Evolutionary conservation across 495 filamentous ascomycete genomes (phyloP), one percentile per base, ranked within the genome.

Genomic region (Acidomyces sp.): DNA sequence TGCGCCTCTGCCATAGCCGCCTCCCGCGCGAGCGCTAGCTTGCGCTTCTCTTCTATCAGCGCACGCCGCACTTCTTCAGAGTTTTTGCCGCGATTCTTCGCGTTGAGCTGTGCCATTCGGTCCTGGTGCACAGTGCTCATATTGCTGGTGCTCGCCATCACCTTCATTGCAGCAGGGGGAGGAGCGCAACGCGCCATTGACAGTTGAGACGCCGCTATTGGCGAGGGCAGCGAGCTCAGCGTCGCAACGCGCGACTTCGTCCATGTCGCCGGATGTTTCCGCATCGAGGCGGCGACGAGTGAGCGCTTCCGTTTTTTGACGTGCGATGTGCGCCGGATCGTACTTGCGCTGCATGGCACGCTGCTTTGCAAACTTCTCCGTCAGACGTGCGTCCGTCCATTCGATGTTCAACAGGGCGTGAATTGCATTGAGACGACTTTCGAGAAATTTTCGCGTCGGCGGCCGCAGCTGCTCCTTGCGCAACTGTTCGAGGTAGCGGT

Each of bases 31-130:
- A 26, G 17, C 20, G 39, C 22, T 12, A 50, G 25, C 17, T 50
- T 41, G 9, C 44, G 40, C 12, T 77, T 68, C 64, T 96, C 88
- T 46, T 74, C 74, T 17, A 90, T 62, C 58, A 93, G 82, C 4
- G 87, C 86, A 58, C 80, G 78, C 36, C 87, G 83, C 6, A 93
- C 77, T 16, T 79, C 74, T 48, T 92, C 81, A 12, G 72, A 68
- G 53, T 93, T 93, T 46, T 74, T 70, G 38, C 74, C 74, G 33
- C 85, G 80, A 62, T 90, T 90, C 49, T 75, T 72, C 2, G 68
- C 60, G 60, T 94, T 95, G 53, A 88, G 55, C 28, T 74, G 65
- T 11, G 78, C 77, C 6, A 94, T 68, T 25, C 78, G 77, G 43
- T 92, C 81, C 58, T 84, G 79, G 55, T 82, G 72, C 6, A 62